Evolutionary conservation across 2,329 filamentous ascomycete genomes (phyloP).

Genomic region (Mycosphaerella arachidis): DNA sequence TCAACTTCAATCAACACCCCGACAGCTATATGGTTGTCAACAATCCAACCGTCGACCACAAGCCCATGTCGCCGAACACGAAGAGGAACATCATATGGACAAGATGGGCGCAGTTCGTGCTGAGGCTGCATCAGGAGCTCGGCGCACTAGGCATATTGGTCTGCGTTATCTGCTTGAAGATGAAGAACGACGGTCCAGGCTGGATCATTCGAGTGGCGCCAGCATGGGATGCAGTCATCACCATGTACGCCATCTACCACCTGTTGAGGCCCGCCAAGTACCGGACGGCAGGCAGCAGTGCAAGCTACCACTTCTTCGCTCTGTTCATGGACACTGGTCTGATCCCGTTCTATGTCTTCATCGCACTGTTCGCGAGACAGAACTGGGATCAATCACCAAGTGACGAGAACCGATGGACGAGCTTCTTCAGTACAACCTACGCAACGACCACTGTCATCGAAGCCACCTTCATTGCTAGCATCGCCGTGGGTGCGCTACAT

Average conservation of each 20-base stretch:
- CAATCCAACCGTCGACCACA: constrained; percentile 57
- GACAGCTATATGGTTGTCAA: constrained; percentile 66
- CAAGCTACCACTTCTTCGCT: constrained; percentile 86
- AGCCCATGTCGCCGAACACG: constrained; percentile 63
- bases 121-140: constrained; percentile 64
- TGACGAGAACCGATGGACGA: constrained; percentile 58
- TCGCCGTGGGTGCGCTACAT: constrained; percentile 63
- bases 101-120: constrained; percentile 62
- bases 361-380: constrained; percentile 50
- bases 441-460: constrained; percentile 56
- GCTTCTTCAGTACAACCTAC: constrained; percentile 56
- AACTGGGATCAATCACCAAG: constrained; percentile 48
- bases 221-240: constrained; percentile 67
- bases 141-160: constrained; percentile 68
- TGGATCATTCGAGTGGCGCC: constrained; percentile 47
- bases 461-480: constrained; percentile 64
- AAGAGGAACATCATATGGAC: constrained; percentile 68
- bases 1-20: constrained; percentile 82
- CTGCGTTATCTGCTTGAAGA: constrained; percentile 72
- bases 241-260: constrained; percentile 74
- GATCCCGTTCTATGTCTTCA: constrained; percentile 60
- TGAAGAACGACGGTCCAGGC: constrained; percentile 28
- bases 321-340: constrained; percentile 65
- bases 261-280: constrained; percentile 64
- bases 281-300: constrained; percentile 72